Base-by-base conservation (phyloP, 345 rosid genomes). In the Syzygium grande region DNA sequence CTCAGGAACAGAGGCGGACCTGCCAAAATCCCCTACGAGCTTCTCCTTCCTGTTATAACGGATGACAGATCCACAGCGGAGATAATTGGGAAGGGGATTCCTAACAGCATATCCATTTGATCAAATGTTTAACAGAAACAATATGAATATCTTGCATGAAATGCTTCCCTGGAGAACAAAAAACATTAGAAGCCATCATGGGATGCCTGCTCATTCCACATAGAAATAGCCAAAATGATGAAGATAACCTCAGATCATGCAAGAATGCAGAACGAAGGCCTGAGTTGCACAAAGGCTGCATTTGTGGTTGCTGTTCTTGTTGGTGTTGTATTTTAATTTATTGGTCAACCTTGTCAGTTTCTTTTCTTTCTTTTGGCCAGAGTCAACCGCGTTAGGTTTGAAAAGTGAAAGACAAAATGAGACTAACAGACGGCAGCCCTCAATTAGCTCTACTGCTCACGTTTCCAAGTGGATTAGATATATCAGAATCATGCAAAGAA, bases 41-140 rank as follows among this genome's bases (percentile, higher is more conserved):
- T 91, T 86, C 89, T 95, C 68, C 79, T 88, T 43, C 96, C 97
- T 19, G 87, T 87, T 85, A 88, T 91, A 38, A 88, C 89, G 22
- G 90, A 89, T 83, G 88, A 41, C 5, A 85, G 58, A 43, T 65
- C 88, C 52, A 88, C 51, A 59, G 89, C 16, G 43, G 94, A 94
- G 41, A 86, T 91, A 52, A 91, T 90, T 7, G 93, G 93, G 52
- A 91, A 68, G 86, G 96, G 95, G 51, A 92, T 94, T 59, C 96
- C 96, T 12, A 93, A 92, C 85, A 93, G 96, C 89, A 92, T 93
- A 86, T 90, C 94, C 52, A 92, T 92, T 78, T 93, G 85, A 89
- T 41, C 63, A 84, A 52, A 52, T 17, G 54, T 52, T 10, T 16
- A 51, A n/a, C 22, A 1, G 41, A 51, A 84, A 49, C 54, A 23